phyloP scores from a whole-genome alignment of 495 filamentous ascomycete species.

The Penicillium waksmanii region DNA sequence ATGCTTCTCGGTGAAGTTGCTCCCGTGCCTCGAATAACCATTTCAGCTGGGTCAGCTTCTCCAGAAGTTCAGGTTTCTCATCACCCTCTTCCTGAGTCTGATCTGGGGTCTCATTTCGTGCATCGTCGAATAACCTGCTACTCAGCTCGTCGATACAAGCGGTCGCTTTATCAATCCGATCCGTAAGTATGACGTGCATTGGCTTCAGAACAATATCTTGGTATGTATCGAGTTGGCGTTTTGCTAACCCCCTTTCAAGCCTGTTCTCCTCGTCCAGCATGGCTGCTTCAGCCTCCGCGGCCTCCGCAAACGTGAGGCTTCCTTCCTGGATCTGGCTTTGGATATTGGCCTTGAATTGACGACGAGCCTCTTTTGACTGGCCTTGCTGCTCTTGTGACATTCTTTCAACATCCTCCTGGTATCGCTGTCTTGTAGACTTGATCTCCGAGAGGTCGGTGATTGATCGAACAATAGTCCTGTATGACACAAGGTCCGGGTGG shows the following conservation, averaged over 20 bases:
- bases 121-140: slow-evolving; percentile 71
- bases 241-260: slow-evolving; percentile 62
- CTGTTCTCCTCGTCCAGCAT: slow-evolving; percentile 64
- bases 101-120: slow-evolving; percentile 72
- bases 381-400: slow-evolving; percentile 43
- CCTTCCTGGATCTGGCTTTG: slow-evolving; percentile 74
- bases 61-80: slow-evolving; percentile 89
- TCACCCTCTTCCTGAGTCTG: slow-evolving; percentile 92
- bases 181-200: slow-evolving; percentile 70
- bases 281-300: slow-evolving; percentile 74
- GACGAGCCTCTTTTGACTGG: slow-evolving; percentile 50
- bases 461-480: slow-evolving; percentile 72
- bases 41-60: slow-evolving; percentile 92
- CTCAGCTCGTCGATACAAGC: slow-evolving; percentile 72
- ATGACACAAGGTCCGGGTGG: slow-evolving; percentile 82
- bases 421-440: slow-evolving; percentile 67
- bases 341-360: slow-evolving; percentile 63
- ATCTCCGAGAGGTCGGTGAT: slow-evolving; percentile 77
- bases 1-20: slow-evolving; percentile 78
- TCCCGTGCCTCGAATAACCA: slow-evolving; percentile 97
- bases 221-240: slow-evolving; percentile 76
- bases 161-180: slow-evolving; percentile 64
- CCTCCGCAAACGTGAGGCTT: slow-evolving; percentile 76
- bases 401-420: slow-evolving; percentile 41
- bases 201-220: slow-evolving; percentile 76